These are phyloP conservation scores for Celoporthe dispersa DNA, from an alignment of 2,329 filamentous ascomycete genomes.

Conservation along the genomic window DNA sequence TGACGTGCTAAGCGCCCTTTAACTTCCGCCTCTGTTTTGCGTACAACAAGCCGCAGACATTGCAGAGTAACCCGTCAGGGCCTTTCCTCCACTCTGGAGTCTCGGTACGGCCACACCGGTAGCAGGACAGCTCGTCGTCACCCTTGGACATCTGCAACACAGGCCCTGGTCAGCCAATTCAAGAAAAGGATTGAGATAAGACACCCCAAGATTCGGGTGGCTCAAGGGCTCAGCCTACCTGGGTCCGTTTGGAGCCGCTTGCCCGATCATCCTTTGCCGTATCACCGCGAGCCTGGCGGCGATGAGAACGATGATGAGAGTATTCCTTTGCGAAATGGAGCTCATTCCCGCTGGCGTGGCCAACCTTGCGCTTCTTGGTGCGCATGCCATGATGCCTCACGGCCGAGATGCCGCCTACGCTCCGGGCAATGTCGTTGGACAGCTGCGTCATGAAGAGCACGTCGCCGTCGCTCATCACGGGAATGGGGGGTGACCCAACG, in stretches of 20 bases:
- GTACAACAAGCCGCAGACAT: conserved; percentile 30
- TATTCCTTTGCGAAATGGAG: conserved; percentile 13
- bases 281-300: conserved; percentile 1
- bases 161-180: background rate
- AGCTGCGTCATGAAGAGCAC: conserved; percentile 32
- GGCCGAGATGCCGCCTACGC: conserved; percentile 28
- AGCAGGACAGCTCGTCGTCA: conserved; percentile 18
- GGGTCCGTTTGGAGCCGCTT: conserved; percentile 5
- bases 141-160: background rate
- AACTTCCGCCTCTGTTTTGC: conserved; percentile 25
- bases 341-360: conserved; percentile 8
- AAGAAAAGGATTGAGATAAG: background rate
- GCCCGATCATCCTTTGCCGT: background rate
- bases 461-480: conserved; percentile 30
- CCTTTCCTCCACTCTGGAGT: conserved; percentile 31
- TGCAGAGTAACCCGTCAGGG: conserved; percentile 29
- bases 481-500: conserved; percentile 22
- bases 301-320: conserved; percentile 10
- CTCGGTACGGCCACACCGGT: conserved; percentile 27
- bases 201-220: background rate
- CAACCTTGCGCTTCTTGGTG: conserved; percentile 21
- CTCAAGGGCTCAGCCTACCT: background rate
- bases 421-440: conserved; percentile 29
- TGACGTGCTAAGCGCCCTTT: conserved; percentile 6
- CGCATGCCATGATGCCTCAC: conserved; percentile 28